Evolutionary conservation across 495 filamentous ascomycete species (phyloP), one percentile per base, ranked within the genome.

Genomic region (Xylaria longipes): DNA sequence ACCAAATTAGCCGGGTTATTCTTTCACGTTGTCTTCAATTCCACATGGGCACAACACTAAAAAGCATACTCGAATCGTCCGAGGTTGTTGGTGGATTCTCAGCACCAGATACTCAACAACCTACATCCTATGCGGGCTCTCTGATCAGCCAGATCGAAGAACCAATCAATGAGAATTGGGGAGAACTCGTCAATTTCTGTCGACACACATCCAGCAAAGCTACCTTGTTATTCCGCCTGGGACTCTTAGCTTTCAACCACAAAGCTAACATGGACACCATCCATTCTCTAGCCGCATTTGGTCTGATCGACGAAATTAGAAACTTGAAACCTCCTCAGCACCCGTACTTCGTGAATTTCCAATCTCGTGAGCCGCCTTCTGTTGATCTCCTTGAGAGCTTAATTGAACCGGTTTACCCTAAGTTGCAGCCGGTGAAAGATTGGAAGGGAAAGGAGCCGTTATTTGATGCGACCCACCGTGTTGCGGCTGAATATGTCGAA

Each of bases 21-120:
- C 68, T 82, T 14, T 73, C 72, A 7, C 50, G 61, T 17, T 77
- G 79, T 3, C 68, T 62, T 17, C 69, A 58, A 15, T 52, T 81
- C 48, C 15, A 73, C 9, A 76, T 78, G 35, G 48, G 70, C 8
- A 22, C 11, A 29, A 78, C 74, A 1, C 58, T 84, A 1, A 60
- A 65, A 27, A 20, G 68, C 7, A 74, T 72, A 64, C 74, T 84
- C 7, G 71, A 77, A 22, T 70, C 75, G 5, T 77, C 65, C 20
- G 54, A 78, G n/a, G 35, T 73, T 4, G 77, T 84, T 58, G 79
- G 79, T n/a, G 82, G 83, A 6, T 84, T 81, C 70, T 57, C 70
- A 31, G 5, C 62, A 12, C 54, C 22, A 5, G 71, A 65, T 48
- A 60, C 71, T 65, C 73, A 66, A n/a, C 50, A 71, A 20, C 56